Conservation (phyloP, 352 stramenopile genomes). For the Pythium monospermum region DNA sequence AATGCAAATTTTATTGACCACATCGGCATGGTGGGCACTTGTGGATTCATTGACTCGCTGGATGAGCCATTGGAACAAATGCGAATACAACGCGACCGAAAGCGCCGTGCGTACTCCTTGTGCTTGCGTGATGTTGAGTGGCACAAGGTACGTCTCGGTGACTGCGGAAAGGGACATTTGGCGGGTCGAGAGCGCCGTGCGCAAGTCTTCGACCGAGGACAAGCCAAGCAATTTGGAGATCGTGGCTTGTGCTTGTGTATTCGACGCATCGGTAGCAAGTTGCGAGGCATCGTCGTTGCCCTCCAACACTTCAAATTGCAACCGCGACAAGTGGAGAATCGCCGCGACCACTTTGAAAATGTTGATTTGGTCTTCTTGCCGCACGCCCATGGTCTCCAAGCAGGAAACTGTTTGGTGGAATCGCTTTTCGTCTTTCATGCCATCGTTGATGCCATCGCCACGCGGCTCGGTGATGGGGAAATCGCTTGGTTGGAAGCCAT, state of each 20-base stretch:
- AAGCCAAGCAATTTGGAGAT: constrained; percentile 69
- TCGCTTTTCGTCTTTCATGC: constrained; percentile 64
- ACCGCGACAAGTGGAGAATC: constrained; percentile 75
- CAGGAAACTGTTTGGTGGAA: constrained; percentile 73
- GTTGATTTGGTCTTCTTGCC: constrained; percentile 60
- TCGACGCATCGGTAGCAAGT: constrained; percentile 45
- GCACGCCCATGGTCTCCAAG: constrained; percentile 73
- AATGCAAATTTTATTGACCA: constrained; percentile 84
- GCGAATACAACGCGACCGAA: constrained; percentile 89
- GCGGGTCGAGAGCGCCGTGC: constrained; percentile 66
- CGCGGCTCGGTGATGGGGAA: constrained; percentile 78
- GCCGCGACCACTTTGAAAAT: constrained; percentile 77
- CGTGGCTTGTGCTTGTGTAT: constrained; percentile 37
- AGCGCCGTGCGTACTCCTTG: constrained; percentile 74
- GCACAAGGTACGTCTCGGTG: constrained; percentile 79
- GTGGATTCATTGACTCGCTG: constrained; percentile 79
- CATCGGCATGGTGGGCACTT: constrained; percentile 38
- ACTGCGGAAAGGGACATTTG: constrained; percentile 76
- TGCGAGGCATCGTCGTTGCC: constrained; percentile 69
- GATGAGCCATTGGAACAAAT: constrained; percentile 96
- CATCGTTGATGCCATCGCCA: constrained; percentile 41
- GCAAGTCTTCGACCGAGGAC: constrained; percentile 45
- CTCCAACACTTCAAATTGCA: constrained; percentile 53
- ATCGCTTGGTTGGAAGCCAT: constrained; percentile 60
- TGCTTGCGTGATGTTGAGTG: constrained; percentile 78